phyloP scores from a whole-genome alignment of 148 eudicot genomes.

The Nyssa sinensis region DNA sequence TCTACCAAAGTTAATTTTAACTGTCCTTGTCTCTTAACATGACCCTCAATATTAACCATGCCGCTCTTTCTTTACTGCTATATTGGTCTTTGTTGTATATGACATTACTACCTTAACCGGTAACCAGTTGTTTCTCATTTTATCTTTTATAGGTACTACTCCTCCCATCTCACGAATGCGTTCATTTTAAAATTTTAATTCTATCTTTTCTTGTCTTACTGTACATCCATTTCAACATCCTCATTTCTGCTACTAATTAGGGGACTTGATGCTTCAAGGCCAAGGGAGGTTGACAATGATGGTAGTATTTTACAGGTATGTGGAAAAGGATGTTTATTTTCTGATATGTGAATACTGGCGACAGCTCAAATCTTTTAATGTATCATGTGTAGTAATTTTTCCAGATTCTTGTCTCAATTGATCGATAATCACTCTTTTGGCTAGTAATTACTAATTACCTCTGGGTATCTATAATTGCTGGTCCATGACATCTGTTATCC shows the following conservation, averaged over 20 bases:
- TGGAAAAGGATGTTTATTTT: not conserved
- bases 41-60: too few relatives aligned
- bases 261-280: conserved; percentile 82
- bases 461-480: not conserved
- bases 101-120: too few relatives aligned
- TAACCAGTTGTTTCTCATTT: too few relatives aligned
- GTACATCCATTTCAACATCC: too few relatives aligned
- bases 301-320: conserved; percentile 67
- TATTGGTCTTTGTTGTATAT: too few relatives aligned
- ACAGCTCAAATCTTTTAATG: not conserved
- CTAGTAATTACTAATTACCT: conserved; percentile 14
- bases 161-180: too few relatives aligned
- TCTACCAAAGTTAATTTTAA: too few relatives aligned
- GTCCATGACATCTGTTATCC: not conserved
- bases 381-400: conserved; percentile 4
- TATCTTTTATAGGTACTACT: too few relatives aligned
- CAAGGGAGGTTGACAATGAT: conserved; percentile 68
- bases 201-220: too few relatives aligned
- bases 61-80: too few relatives aligned
- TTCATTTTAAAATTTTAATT: too few relatives aligned
- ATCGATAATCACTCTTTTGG: not conserved
- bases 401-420: not conserved
- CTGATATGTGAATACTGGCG: not conserved
- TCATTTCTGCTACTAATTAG: conserved; percentile 57
- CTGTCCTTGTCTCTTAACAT: too few relatives aligned